Evolutionary conservation across 2,329 filamentous ascomycete species (phyloP).

Genomic region (Nemania bipapillata): DNA sequence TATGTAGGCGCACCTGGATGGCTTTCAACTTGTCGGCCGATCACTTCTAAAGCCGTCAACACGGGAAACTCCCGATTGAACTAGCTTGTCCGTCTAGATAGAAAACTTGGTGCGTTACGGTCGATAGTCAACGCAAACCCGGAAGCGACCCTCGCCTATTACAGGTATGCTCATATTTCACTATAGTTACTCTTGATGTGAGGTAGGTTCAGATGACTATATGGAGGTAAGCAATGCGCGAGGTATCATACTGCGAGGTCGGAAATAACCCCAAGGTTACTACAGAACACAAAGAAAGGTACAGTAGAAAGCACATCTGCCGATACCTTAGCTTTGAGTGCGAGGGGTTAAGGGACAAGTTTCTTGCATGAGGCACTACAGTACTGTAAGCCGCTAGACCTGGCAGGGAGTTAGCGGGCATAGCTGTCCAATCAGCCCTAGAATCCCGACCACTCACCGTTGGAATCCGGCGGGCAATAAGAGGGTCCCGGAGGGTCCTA

Average conservation of each 20-base stretch:
- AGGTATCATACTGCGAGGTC: neutral
- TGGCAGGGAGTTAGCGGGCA: constrained; percentile 23
- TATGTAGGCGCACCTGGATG: neutral
- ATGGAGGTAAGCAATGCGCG: constrained; percentile 20
- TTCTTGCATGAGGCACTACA: neutral
- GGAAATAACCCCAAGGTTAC: constrained; percentile 26
- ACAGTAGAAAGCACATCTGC: constrained; percentile 40
- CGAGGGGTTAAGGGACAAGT: constrained; percentile 38
- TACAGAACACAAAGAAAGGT: constrained; percentile 13
- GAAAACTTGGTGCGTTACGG: constrained; percentile 3
- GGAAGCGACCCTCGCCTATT: neutral
- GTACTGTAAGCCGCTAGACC: constrained; percentile 32
- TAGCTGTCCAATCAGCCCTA: constrained; percentile 34
- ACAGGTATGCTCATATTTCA: neutral
- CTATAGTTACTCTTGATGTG: neutral
- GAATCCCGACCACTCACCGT: constrained; percentile 34
- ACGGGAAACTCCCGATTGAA: constrained; percentile 4
- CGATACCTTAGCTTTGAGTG: constrained; percentile 40
- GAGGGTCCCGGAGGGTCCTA: constrained; percentile 27
- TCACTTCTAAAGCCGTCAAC: constrained; percentile 23
- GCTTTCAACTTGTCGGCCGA: neutral
- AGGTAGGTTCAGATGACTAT: constrained; percentile 27
- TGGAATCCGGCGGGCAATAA: constrained; percentile 39
- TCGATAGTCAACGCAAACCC: constrained; percentile 9
- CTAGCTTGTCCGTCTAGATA: neutral